Evolutionary conservation across 257 asterid species (phyloP).

Genomic region (Nicotiana noctiflora): DNA sequence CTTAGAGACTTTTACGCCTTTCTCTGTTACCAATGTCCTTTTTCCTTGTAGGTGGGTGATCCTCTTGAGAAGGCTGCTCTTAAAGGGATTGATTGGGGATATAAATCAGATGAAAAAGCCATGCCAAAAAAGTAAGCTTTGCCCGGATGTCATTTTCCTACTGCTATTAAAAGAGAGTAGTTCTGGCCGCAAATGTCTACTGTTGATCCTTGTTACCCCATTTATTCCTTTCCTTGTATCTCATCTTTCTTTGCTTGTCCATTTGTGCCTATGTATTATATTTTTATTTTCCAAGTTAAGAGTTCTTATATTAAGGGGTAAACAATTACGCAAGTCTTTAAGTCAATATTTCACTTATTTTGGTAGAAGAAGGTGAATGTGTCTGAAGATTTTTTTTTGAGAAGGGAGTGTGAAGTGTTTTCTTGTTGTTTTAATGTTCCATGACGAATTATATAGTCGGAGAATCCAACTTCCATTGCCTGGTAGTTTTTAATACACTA

Average conservation of each 20-base stretch:
- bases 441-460: no score
- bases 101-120: conserved; percentile 95
- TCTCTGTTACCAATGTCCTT: conserved; percentile 9
- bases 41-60: conserved; percentile 85
- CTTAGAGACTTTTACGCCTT: neutral
- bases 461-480: neutral
- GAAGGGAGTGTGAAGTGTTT: neutral
- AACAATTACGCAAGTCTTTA: neutral
- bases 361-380: neutral
- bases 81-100: conserved; percentile 88
- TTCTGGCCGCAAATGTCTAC: neutral
- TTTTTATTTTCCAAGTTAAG: neutral
- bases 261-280: neutral
- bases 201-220: neutral
- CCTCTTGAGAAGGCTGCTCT: conserved; percentile 99
- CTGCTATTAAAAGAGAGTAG: neutral
- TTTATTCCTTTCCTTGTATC: neutral
- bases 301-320: neutral
- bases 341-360: neutral
- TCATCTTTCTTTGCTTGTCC: neutral
- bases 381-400: neutral
- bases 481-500: neutral
- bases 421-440: no score
- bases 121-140: conserved; percentile 76
- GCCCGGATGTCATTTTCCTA: neutral